Conservation (phyloP, 2,329 filamentous ascomycete species). For the Aspergillus proliferans region DNA sequence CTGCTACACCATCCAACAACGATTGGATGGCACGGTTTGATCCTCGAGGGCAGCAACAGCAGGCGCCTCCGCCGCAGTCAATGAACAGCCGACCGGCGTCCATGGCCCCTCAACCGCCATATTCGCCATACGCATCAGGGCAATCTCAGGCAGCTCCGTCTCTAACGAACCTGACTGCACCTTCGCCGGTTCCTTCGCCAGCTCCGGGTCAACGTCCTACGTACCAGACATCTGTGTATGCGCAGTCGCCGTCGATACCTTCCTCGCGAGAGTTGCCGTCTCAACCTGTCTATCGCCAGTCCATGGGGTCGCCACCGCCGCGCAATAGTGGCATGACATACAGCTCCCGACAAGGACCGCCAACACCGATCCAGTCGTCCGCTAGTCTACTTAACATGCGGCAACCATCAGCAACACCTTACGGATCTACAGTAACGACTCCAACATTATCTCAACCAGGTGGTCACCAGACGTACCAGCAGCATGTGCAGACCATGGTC, state of each 20-base stretch:
- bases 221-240: conserved; percentile 24
- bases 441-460: conserved; percentile 13
- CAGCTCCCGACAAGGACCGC: conserved; percentile 25
- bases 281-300: conserved; percentile 19
- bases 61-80: conserved; percentile 16
- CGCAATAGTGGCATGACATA: conserved; percentile 25
- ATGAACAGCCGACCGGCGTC: conserved; percentile 15
- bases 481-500: conserved; percentile 34
- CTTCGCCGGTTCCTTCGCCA: conserved; percentile 29
- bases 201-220: conserved; percentile 23
- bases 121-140: conserved; percentile 21
- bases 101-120: conserved; percentile 22
- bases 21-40: conserved; percentile 41
- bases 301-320: conserved; percentile 25
- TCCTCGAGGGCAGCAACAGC: conserved; percentile 20
- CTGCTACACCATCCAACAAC: conserved; percentile 25
- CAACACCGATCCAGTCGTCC: conserved; percentile 26
- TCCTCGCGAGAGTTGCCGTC: conserved; percentile 26
- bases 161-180: conserved; percentile 21
- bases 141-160: conserved; percentile 18
- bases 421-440: conserved; percentile 20
- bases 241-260: conserved; percentile 22
- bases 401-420: conserved; percentile 20
- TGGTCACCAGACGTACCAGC: conserved; percentile 28
- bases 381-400: conserved; percentile 25